Evolutionary conservation across 805 yeast genomes (phyloP).

Genomic region (Ascoidea rubescens): DNA sequence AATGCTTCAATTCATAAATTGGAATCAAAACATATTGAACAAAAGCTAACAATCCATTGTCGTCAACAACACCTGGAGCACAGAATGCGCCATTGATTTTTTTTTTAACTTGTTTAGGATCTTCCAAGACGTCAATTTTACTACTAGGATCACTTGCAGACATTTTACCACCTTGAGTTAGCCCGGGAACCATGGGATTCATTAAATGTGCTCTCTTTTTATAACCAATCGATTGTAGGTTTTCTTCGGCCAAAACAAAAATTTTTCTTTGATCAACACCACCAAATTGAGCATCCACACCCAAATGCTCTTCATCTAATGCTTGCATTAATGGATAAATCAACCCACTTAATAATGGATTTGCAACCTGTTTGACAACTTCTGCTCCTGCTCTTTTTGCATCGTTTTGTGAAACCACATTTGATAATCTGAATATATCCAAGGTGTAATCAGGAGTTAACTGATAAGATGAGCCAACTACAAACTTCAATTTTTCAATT

Average conservation of each 20-base stretch:
- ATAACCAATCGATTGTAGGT: conserved; percentile 76
- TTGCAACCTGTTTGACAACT: conserved; percentile 93
- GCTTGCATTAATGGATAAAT: conserved; percentile 99
- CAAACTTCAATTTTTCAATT: conserved; percentile 73
- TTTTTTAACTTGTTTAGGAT: conserved; percentile 76
- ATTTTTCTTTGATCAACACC: conserved; percentile 99
- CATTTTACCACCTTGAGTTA: conserved; percentile 96
- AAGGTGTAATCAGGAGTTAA: conserved; percentile 61
- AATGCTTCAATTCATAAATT: conserved; percentile 56
- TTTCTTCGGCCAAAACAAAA: conserved; percentile 93
- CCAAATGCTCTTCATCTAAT: conserved; percentile 82
- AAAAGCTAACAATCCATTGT: conserved; percentile 82
- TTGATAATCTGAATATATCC: conserved; percentile 80
- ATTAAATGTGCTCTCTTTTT: conserved; percentile 95
- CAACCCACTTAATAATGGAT: conserved; percentile 85
- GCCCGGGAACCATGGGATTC: conserved; percentile 99
- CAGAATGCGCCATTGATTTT: conserved; percentile 88
- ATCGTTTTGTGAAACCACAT: conserved; percentile 82
- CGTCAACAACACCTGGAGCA: conserved; percentile 87
- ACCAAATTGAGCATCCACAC: conserved; percentile 90
- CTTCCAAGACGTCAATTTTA: conserved; percentile 85
- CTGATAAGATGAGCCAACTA: conserved; percentile 86
- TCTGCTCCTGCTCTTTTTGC: conserved; percentile 99
- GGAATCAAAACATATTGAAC: conserved; percentile 78
- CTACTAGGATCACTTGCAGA: conserved; percentile 98